Evolutionary conservation across 768 basidiomycete species (phyloP).

Genomic region (Lyophyllum atratum): DNA sequence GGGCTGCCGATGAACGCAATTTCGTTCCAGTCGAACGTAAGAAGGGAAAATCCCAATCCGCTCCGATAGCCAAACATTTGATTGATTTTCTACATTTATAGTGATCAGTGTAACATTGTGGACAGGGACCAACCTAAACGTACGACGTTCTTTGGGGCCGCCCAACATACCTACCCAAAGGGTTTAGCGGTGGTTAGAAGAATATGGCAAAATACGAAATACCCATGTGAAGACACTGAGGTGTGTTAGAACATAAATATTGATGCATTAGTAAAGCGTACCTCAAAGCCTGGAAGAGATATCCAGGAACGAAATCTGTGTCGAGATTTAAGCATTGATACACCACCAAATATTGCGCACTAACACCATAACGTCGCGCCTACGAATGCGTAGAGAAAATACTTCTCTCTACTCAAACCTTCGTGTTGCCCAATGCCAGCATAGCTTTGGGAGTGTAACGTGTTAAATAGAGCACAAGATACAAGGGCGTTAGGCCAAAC

Average conservation of each 20-base stretch:
- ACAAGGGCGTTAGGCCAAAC: slow-evolving; percentile 79
- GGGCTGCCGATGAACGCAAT: slow-evolving; percentile 68
- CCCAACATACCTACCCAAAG: slow-evolving; percentile 59
- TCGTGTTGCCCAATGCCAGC: slow-evolving; percentile 55
- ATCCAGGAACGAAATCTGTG: slow-evolving; percentile 61
- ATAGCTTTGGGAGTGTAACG: slow-evolving; percentile 64
- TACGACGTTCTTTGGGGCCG: slow-evolving; percentile 57
- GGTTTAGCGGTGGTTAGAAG: slow-evolving; percentile 12
- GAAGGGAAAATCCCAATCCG: slow-evolving; percentile 51
- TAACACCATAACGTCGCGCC: slow-evolving; percentile 48
- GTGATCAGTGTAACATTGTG: not conserved
- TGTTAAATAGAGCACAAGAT: slow-evolving; percentile 72
- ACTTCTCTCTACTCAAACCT: slow-evolving; percentile 59
- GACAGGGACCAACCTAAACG: slow-evolving; percentile 21
- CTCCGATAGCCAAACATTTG: slow-evolving; percentile 58
- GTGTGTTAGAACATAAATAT: not conserved
- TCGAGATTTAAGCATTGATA: not conserved
- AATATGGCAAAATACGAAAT: slow-evolving; percentile 1
- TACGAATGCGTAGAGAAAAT: slow-evolving; percentile 56
- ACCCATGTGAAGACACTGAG: slow-evolving; percentile 53
- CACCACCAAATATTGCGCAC: slow-evolving; percentile 13
- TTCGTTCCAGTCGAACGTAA: slow-evolving; percentile 65
- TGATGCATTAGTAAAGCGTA: slow-evolving; percentile 18
- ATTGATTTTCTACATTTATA: slow-evolving; percentile 46
- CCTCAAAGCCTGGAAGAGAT: slow-evolving; percentile 61